Conservation (phyloP, 2,329 filamentous ascomycete species). For the Metarhizium brunneum region DNA sequence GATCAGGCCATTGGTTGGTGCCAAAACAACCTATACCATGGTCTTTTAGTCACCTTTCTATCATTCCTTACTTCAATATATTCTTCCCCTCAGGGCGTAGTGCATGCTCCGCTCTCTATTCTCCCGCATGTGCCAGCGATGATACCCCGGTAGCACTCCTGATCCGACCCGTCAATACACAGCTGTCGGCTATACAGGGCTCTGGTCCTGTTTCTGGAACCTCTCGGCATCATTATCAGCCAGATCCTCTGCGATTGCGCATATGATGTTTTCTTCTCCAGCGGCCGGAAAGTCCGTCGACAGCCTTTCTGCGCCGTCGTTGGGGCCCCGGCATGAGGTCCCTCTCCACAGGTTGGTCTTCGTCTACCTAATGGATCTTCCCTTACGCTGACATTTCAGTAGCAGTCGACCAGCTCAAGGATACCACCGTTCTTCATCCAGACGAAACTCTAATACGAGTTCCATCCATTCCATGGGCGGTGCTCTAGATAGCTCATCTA, state of each 20-base stretch:
- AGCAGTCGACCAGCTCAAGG: constrained; percentile 34
- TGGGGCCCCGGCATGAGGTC: constrained; percentile 42
- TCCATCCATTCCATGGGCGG: constrained; percentile 83
- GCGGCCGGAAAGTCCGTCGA: constrained; percentile 57
- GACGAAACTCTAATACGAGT: constrained; percentile 77
- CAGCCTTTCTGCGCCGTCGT: constrained; percentile 47
- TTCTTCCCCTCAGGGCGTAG: not conserved
- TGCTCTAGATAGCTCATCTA: constrained; percentile 61
- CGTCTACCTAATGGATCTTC: not conserved
- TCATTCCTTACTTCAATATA: not conserved
- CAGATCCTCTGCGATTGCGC: constrained; percentile 6
- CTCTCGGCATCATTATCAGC: not conserved
- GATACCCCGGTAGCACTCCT: constrained; percentile 36
- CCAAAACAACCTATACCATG: not conserved
- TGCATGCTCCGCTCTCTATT: not conserved
- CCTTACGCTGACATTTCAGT: constrained; percentile 15
- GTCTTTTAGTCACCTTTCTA: not conserved
- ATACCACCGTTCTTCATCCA: constrained; percentile 37
- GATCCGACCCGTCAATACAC: constrained; percentile 22
- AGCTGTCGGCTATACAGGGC: constrained; percentile 22
- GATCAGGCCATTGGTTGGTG: not conserved
- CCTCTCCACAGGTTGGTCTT: constrained; percentile 47
- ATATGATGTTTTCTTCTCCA: constrained; percentile 49
- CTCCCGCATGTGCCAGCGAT: constrained; percentile 26
- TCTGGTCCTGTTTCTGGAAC: not conserved